Conservation (phyloP, 495 filamentous ascomycete genomes). For the Talaromyces borbonicus region DNA sequence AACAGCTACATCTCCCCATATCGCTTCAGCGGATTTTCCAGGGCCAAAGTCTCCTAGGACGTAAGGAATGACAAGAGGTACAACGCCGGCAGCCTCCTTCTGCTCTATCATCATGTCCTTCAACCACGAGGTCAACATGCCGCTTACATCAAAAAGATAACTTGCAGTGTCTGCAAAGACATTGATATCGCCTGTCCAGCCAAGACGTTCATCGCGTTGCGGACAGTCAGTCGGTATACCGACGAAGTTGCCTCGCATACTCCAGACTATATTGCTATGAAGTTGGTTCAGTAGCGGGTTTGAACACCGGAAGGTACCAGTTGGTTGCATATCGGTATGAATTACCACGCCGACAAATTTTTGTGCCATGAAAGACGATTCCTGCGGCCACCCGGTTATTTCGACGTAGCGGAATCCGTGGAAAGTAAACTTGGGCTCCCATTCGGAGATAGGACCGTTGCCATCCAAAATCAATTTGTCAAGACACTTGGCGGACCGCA, state of each 20-base stretch:
- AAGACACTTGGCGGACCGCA: constrained; percentile 33
- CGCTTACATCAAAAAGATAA: constrained; percentile 40
- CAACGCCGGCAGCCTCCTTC: constrained; percentile 16
- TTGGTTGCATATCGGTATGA: constrained; percentile 40
- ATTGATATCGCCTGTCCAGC: constrained; percentile 48
- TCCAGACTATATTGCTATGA: constrained; percentile 40
- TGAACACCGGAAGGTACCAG: constrained; percentile 38
- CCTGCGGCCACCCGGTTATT: constrained; percentile 35
- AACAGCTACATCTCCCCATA: constrained; percentile 43
- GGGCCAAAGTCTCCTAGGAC: constrained; percentile 12
- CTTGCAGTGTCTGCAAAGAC: constrained; percentile 41
- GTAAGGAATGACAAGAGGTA: constrained; percentile 28
- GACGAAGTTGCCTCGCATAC: constrained; percentile 48
- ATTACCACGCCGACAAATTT: constrained; percentile 36
- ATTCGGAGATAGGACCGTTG: constrained; percentile 11
- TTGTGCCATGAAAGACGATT: constrained; percentile 10
- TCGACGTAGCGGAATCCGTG: constrained; percentile 49
- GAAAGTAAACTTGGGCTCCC: constrained; percentile 38
- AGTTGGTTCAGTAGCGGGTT: constrained; percentile 39
- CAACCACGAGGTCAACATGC: constrained; percentile 41
- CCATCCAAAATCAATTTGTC: constrained; percentile 28
- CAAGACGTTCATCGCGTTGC: constrained; percentile 46
- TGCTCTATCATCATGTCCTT: constrained; percentile 34
- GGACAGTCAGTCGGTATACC: constrained; percentile 46
- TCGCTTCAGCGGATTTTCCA: constrained; percentile 22